These are phyloP conservation scores for Blastomyces gilchristii DNA, from an alignment of 2,329 filamentous ascomycete genomes.

Conservation along the genomic window DNA sequence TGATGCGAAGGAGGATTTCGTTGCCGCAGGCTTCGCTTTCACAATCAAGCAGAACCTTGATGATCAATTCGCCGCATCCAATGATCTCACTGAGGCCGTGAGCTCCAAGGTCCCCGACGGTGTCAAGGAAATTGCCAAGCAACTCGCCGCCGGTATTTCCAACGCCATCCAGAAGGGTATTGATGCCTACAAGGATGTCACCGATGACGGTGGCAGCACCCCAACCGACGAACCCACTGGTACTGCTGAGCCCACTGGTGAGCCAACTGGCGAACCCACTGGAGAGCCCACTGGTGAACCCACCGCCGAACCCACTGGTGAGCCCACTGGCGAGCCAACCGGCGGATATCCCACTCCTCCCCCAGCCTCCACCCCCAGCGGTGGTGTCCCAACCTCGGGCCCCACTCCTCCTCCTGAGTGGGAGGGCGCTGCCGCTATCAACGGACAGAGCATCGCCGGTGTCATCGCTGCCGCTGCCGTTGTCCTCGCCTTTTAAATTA, in stretches of 20 bases:
- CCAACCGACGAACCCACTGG: slow-evolving; percentile 4
- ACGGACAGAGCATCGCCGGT: slow-evolving; percentile 14
- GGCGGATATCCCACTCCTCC: slow-evolving; percentile 3
- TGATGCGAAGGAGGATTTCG: slow-evolving; percentile 22
- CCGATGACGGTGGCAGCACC: background rate
- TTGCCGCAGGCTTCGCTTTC: slow-evolving; percentile 18
- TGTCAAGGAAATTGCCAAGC: slow-evolving; percentile 18
- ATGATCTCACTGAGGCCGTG: slow-evolving; percentile 22
- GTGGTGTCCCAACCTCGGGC: background rate
- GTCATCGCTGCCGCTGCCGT: slow-evolving; percentile 15
- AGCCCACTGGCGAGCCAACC: too few species aligned
- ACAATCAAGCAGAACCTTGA: slow-evolving; percentile 19
- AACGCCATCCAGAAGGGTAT: slow-evolving; percentile 26
- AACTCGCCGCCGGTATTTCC: slow-evolving; percentile 24
- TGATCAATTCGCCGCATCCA: slow-evolving; percentile 22
- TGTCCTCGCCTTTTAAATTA: slow-evolving; percentile 15
- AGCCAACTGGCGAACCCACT: slow-evolving; percentile 3
- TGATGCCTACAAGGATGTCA: slow-evolving; percentile 19
- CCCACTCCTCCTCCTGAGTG: slow-evolving; percentile 9
- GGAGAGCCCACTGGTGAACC: too few species aligned
- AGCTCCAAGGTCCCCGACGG: slow-evolving; percentile 23
- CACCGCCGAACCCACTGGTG: too few species aligned
- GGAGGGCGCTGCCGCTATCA: slow-evolving; percentile 14
- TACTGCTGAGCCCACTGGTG: slow-evolving; percentile 8
- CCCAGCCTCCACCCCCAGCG: background rate